Base-by-base conservation (phyloP, 768 basidiomycete genomes). In the Gelatoporia subvermispora region DNA sequence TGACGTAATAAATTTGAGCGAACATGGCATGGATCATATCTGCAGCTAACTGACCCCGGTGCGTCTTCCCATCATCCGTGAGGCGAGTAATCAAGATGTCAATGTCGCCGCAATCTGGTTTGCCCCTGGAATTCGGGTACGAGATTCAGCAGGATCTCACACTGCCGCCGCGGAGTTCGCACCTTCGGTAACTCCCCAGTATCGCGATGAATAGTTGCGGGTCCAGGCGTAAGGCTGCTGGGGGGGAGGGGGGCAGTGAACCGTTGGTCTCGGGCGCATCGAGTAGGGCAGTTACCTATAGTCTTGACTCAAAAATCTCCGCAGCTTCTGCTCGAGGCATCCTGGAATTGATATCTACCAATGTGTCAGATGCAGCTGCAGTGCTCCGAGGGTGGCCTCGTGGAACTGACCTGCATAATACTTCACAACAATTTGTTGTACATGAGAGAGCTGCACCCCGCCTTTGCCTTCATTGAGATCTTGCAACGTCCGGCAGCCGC, bases 161-260 rank as follows among this genome's bases (percentile, higher is more conserved):
- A 15, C 17, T n/a, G n/a, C 48, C 42, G n/a, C 36, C 20, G 8
- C 36, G 51, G 5, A 43, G 37, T 13, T 52, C 58, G 43, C 54
- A 79, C 86, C 89, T 75, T 57, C 93, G 70, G 63, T 85, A 97
- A 54, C 89, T 92, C 1, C 93, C 94, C 93, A 95, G 94, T 41
- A 94, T 84, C 43, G 93, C 83, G 9, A 96, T 67, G 58, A 78
- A 82, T 21, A 94, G 60, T 45, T 78, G 77, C 4, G 78, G 68
- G 59, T 94, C 3, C 16, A 31, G 8, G 25, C 11, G 40, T 11
- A 9, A 10, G 21, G 34, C 9, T 43, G n/a, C n/a, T n/a, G n/a
- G n/a, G n/a, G n/a, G 8, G 24, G 24, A 47, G 1, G 21, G 18
- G 16, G n/a, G 43, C 21, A 18, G 3, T 28, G 16, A 5, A 41